Base-by-base conservation (phyloP, 2,329 filamentous ascomycete genomes). In the Tolypocladium tropicale region DNA sequence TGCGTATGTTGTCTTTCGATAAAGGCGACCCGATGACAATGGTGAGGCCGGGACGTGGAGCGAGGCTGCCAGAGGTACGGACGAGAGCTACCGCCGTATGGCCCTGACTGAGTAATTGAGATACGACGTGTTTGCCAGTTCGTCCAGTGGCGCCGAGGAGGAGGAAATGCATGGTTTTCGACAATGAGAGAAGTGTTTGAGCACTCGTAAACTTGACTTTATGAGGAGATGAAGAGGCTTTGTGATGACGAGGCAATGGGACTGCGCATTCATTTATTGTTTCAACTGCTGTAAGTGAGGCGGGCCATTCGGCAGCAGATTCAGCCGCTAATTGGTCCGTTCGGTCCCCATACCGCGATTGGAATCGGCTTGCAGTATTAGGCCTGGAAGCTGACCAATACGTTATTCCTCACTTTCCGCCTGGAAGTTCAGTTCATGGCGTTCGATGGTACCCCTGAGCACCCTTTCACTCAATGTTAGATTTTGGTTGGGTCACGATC, bases 81-180 rank as follows among this genome's bases (percentile, higher is more conserved):
- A 74, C 69, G 34, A 77, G 66, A 2, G 70, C 71, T 30, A 71
- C 71, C 0, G 71, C 68, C 23, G 66, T 69, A 55, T 76, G 72
- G 16, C 67, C 66, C 55, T 70, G 69, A 18, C 61, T 58, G 25
- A 76, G 65, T 5, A 74, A 54, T 58, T 75, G 68, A 21, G 66
- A 64, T 21, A 76, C 65, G 33, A 76, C 72, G 12, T 72, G 69
- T 57, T 70, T 65, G 64, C 75, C 75, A 3, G 72, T 75, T 16
- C 74, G 72, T 36, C 74, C 73, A 58, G 67, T 74, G 53, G 71
- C 70, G 53, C 74, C 74, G n/a, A 77, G 65, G 16, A 76, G 68
- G 51, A 77, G 67, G 57, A 74, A 67, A 57, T 72, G 67, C 70
- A 73, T 73, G 49, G 55, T 65, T 58, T 56, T 54, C 33, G 41